A percentile compares a stretch with the other conserved stretches of the same genome.
phyloP scores from a whole-genome alignment of 495 filamentous ascomycete genomes.

The Penicillium arizonense region DNA sequence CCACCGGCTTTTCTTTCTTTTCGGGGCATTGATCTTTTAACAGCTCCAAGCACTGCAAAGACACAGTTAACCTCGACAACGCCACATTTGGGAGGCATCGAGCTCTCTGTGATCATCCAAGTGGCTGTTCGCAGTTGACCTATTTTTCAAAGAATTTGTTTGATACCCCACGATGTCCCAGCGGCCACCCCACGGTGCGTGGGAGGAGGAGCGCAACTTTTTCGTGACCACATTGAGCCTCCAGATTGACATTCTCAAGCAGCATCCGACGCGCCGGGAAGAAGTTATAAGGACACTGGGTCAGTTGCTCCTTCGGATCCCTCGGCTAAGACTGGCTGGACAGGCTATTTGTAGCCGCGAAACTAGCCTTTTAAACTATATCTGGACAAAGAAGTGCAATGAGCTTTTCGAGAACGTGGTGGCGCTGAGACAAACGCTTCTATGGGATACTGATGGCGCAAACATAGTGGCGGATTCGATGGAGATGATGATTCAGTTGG shows the following conservation, averaged over 20 bases:
- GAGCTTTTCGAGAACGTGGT: neutral
- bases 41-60: no score
- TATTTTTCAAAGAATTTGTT: no score
- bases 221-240: slow-evolving; percentile 1
- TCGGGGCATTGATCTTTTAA: no score
- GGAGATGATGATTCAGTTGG: neutral
- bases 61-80: no score
- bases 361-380: no score
- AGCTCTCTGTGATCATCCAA: no score
- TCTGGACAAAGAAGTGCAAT: slow-evolving; percentile 1
- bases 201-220: neutral
- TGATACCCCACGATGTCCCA: neutral
- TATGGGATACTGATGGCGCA: neutral
- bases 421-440: neutral
- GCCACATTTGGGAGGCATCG: no score
- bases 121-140: no score
- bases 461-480: neutral
- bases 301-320: neutral
- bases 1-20: no score
- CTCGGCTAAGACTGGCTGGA: neutral
- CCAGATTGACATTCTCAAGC: slow-evolving; percentile 8
- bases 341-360: neutral
- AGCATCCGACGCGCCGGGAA: neutral
- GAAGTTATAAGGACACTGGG: neutral
- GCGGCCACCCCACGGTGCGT: neutral